A percentile compares a stretch with the other conserved stretches of the same genome.
Conservation (phyloP, 2,329 filamentous ascomycete genomes). For the Cyanodermella asteris region DNA sequence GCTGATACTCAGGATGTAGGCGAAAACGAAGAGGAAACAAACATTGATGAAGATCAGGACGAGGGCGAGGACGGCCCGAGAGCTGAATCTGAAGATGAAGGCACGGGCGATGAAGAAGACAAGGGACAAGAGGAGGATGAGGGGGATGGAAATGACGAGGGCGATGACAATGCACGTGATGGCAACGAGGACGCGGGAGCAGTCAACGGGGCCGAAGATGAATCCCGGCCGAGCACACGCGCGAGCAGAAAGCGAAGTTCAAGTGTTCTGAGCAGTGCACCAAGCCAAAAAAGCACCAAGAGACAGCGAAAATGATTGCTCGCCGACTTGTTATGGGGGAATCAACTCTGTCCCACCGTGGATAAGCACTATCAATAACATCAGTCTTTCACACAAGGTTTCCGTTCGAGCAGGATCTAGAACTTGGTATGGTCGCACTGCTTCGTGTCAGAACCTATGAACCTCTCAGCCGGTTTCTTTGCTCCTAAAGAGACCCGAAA, state of each 20-base stretch:
- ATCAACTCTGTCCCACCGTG: no score
- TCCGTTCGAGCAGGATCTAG: no score
- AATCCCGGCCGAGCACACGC: slow-evolving; percentile 4
- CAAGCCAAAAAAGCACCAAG: slow-evolving; percentile 38
- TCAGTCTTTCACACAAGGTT: no score
- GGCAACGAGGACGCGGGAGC: not conserved
- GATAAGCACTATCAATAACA: no score
- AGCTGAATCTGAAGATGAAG: slow-evolving; percentile 4
- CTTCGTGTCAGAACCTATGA: no score
- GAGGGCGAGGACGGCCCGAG: slow-evolving; percentile 2
- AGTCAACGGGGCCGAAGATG: slow-evolving; percentile 1
- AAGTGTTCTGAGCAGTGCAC: slow-evolving; percentile 51
- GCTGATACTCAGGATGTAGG: slow-evolving; percentile 4
- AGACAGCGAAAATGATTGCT: slow-evolving; percentile 25
- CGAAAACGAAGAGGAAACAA: slow-evolving; percentile 5
- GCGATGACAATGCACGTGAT: slow-evolving; percentile 13
- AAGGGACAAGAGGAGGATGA: slow-evolving; percentile 25
- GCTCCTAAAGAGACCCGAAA: no score
- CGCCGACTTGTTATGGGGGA: no score
- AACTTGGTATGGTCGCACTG: no score
- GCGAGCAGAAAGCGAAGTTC: slow-evolving; percentile 52
- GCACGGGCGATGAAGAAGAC: slow-evolving; percentile 9
- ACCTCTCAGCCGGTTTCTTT: no score
- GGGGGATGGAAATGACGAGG: slow-evolving; percentile 11
- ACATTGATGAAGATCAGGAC: slow-evolving; percentile 5